Conservation (phyloP, 768 basidiomycete genomes). For the Gyrodon lividus region DNA sequence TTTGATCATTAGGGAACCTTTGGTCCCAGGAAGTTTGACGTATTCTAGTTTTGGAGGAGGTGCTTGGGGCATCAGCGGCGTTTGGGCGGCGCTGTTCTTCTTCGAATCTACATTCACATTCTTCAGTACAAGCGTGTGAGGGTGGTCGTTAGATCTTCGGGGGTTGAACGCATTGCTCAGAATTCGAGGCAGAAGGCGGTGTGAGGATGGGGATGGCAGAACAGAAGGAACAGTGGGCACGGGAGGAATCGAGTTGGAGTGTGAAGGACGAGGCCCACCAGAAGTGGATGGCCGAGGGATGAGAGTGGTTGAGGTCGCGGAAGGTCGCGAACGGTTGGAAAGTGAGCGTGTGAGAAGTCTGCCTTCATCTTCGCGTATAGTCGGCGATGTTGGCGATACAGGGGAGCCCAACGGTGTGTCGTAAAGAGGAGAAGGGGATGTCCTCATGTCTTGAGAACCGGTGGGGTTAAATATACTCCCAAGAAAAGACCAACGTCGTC, state of each 20-base stretch:
- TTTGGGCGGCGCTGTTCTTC: constrained; percentile 31
- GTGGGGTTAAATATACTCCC: constrained; percentile 42
- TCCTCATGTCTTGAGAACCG: constrained; percentile 24
- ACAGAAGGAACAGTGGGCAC: constrained; percentile 30
- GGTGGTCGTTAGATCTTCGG: constrained; percentile 59
- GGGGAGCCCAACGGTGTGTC: constrained; percentile 19
- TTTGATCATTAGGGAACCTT: constrained; percentile 78
- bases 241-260: constrained; percentile 17
- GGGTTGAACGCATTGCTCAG: constrained; percentile 61
- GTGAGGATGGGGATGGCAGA: constrained; percentile 38
- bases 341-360: constrained; percentile 26
- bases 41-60: constrained; percentile 88
- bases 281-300: constrained; percentile 37
- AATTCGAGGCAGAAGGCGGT: constrained; percentile 71
- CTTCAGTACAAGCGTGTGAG: constrained; percentile 34
- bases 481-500: constrained; percentile 74
- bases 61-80: constrained; percentile 43
- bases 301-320: constrained; percentile 12
- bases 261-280: constrained; percentile 26
- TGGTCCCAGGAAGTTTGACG: constrained; percentile 89
- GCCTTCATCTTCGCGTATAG: constrained; percentile 16
- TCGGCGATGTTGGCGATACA: constrained; percentile 18
- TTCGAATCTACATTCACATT: constrained; percentile 41
- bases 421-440: constrained; percentile 25
- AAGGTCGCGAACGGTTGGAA: constrained; percentile 21